phyloP scores from a whole-genome alignment of 2,329 filamentous ascomycete genomes.

The Colletotrichum somersetense region DNA sequence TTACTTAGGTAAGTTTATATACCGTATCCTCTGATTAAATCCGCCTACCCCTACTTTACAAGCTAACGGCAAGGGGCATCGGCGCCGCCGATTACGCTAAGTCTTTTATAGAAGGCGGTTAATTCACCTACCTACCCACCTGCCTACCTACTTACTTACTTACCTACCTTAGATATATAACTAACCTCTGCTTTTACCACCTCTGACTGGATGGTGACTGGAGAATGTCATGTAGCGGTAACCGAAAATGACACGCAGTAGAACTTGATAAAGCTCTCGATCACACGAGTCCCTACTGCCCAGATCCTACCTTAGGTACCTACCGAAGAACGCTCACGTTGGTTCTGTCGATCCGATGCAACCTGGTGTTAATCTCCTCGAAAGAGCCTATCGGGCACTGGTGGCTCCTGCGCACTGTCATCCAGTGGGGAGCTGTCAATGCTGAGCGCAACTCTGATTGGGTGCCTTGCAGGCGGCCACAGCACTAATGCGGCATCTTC shows the following conservation, averaged over 20 bases:
- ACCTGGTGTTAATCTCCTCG: slow-evolving; percentile 8
- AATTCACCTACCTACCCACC: no score
- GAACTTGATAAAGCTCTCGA: not conserved
- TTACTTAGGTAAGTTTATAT: no score
- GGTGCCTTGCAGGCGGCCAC: slow-evolving; percentile 35
- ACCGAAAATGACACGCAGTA: not conserved
- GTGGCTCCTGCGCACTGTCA: not conserved
- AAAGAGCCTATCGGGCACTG: slow-evolving; percentile 1
- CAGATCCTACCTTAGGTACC: not conserved
- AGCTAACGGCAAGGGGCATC: no score
- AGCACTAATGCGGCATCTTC: slow-evolving; percentile 31
- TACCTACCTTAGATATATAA: no score
- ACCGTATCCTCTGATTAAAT: no score
- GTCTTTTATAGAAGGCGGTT: no score
- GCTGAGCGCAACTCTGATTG: slow-evolving; percentile 29
- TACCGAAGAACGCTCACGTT: not conserved
- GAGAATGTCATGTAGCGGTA: not conserved
- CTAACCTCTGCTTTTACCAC: no score
- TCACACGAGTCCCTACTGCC: not conserved
- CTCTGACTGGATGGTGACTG: no score
- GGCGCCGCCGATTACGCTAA: no score
- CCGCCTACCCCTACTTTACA: no score
- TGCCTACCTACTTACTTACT: no score
- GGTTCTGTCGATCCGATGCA: slow-evolving; percentile 3
- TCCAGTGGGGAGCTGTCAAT: slow-evolving; percentile 28